Percentiles rank a stretch among this genome's conserved stretches.
phyloP scores from a whole-genome alignment of 345 rosid genomes.

The Citrus mangshanensis region DNA sequence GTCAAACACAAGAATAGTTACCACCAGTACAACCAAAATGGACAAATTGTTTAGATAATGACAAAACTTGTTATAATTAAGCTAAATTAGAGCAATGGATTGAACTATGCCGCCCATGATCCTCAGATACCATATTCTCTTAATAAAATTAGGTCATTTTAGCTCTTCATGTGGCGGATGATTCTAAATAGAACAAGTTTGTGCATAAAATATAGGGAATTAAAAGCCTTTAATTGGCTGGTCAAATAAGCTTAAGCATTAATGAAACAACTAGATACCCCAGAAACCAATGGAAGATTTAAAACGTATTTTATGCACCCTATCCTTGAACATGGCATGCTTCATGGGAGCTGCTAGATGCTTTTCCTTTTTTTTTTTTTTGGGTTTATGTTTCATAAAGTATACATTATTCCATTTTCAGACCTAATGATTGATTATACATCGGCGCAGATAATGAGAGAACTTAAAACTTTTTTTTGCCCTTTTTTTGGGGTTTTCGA shows the following conservation, averaged over 20 bases:
- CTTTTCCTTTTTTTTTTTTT: not conserved
- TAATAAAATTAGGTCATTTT: not conserved
- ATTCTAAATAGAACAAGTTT: not conserved
- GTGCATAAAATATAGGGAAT: not conserved
- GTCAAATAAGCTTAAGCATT: conserved; percentile 17
- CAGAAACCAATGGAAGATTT: not conserved
- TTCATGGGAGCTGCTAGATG: conserved; percentile 24
- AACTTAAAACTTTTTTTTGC: not conserved
- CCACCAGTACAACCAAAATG: not conserved
- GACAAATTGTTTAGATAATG: not conserved
- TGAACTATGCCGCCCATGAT: not conserved
- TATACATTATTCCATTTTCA: not conserved
- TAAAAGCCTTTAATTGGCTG: not conserved
- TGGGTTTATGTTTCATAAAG: not conserved
- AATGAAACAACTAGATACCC: conserved; percentile 9
- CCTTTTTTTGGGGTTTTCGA: not conserved
- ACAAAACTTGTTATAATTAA: not conserved
- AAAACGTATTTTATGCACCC: conserved; percentile 6
- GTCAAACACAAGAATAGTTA: not conserved
- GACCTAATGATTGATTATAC: conserved; percentile 14
- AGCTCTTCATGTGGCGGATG: conserved; percentile 21
- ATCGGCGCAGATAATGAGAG: not conserved
- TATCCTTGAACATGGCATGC: conserved; percentile 30
- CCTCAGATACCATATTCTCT: conserved; percentile 2
- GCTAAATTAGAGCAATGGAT: not conserved